Base-by-base conservation (phyloP, 345 rosid genomes). In the Aegle marmelos region DNA sequence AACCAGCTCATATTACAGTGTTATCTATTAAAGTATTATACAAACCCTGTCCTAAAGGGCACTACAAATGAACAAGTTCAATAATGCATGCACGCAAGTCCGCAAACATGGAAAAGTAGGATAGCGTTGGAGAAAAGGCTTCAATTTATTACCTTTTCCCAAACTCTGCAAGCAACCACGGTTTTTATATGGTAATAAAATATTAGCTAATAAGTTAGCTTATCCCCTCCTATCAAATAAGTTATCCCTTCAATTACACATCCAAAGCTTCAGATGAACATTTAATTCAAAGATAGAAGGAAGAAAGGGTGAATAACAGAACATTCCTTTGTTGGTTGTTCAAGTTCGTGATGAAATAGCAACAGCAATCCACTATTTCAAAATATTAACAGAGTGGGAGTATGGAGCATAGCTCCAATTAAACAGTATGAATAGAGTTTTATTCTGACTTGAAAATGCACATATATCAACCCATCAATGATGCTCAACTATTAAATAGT, bases 261-360 rank as follows among this genome's bases (percentile, higher is more conserved):
- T 16, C 48, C 70, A 59, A 24, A 58, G 70, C 68, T 79, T 75
- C 82, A 76, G 0, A 57, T 10, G 25, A 54, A 58, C 25, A 36
- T 39, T 30, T 22, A 76, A 37, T 36, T 24, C 59, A 34, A 24
- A 9, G 24, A 68, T 25, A 57, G 53, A 54, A n/a, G 39, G 27
- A 34, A 56, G 11, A 27, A 27, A 68, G 8, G 7, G 53, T 33
- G 2, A 72, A 36, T 7, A 34, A 72, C 36, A 8, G 48, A 1
- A 25, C 75, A 13, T 72, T 24, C n/a, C 31, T 57, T 57, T 63
- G 34, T 14, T 34, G 50, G 9, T 34, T 22, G 16, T 71, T 27
- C 65, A 72, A 57, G 22, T 34, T 48, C 25, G 34, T 3, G 54
- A 72, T 19, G 10, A 58, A 73, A 25, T 25, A 31, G 66, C 17